Base-by-base conservation (phyloP, 176 grass and related monocot genomes). In the Leersia perrieri region DNA sequence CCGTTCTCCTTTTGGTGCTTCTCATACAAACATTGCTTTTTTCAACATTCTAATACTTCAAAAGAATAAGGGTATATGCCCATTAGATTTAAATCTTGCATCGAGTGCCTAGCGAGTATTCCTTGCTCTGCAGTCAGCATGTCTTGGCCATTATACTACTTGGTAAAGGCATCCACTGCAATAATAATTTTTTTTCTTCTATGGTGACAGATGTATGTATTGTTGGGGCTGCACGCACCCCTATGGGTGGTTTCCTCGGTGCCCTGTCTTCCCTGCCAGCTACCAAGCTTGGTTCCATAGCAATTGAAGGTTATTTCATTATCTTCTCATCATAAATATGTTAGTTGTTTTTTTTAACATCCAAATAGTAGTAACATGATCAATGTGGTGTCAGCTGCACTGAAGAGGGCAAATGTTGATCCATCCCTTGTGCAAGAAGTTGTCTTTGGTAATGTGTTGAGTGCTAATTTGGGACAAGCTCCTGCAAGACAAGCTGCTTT, bases 401-500 rank as follows among this genome's bases (percentile, higher is more conserved):
- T 97, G 42, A 68, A 74, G 68, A 94, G 85, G 57, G 94, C 92
- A 16, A 87, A 90, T 53, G 83, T 97, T 33, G 89, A 94, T 72
- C 92, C 92, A 15, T 9, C 89, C 69, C 85, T 97, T 41, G 94
- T 97, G 20, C 94, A 97, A 76, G 94, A 94, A 70, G 94, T 97
- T 44, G 88, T 71, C 74, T 97, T 97, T 53, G 94, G 94, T 60
- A 97, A 97, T 70, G 94, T 97, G 40, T 69, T 97, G 70, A 94
- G 94, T 85, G 94, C 94, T 60, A 97, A 97, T 88, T 90, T 97
- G 89, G 94, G 94, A 42, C 94, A 97, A 28, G 94, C 94, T 66
- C 94, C 92, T 16, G 94, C 94, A 32, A 88, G 94, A 29, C 94
- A 97, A 39, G 94, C 94, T 71, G 94, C 94, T 15, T 70, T 97